A percentile compares a stretch with the other conserved stretches of the same genome.
Evolutionary conservation across 371 early-diverging fungal genomes (phyloP).

Genomic region (Smittium mucronatum): DNA sequence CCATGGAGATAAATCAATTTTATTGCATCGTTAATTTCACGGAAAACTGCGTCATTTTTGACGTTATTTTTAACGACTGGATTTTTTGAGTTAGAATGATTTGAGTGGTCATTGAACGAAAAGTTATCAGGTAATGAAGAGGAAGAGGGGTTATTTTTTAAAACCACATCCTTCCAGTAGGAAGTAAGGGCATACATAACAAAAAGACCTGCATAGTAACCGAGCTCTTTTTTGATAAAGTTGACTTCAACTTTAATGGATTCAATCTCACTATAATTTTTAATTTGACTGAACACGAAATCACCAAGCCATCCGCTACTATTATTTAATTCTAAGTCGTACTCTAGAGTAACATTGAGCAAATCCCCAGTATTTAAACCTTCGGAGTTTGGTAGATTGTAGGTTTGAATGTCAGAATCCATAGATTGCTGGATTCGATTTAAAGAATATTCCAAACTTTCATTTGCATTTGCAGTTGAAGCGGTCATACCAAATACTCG

Average conservation of each 20-base stretch:
- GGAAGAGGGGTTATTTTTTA: not conserved
- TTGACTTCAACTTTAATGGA: not conserved
- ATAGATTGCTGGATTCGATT: constrained; percentile 57
- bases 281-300: not conserved
- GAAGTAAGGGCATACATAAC: not conserved
- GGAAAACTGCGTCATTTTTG: not conserved
- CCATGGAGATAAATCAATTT: not conserved
- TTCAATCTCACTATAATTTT: not conserved
- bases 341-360: not conserved
- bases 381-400: not conserved
- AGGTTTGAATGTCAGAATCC: constrained; percentile 37
- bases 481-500: constrained; percentile 91
- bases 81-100: not conserved
- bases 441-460: constrained; percentile 24
- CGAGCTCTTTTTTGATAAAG: not conserved
- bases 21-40: not conserved
- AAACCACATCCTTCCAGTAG: not conserved
- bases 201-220: not conserved
- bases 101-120: not conserved
- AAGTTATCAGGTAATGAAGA: not conserved
- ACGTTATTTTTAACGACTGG: not conserved
- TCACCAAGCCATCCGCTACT: not conserved
- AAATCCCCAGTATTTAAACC: not conserved
- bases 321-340: not conserved
- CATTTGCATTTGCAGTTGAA: constrained; percentile 52